A percentile compares a stretch with the other conserved stretches of the same genome.
These are phyloP conservation scores for Fusarium subtropicale DNA, from an alignment of 2,329 filamentous ascomycete genomes.

Conservation along the genomic window DNA sequence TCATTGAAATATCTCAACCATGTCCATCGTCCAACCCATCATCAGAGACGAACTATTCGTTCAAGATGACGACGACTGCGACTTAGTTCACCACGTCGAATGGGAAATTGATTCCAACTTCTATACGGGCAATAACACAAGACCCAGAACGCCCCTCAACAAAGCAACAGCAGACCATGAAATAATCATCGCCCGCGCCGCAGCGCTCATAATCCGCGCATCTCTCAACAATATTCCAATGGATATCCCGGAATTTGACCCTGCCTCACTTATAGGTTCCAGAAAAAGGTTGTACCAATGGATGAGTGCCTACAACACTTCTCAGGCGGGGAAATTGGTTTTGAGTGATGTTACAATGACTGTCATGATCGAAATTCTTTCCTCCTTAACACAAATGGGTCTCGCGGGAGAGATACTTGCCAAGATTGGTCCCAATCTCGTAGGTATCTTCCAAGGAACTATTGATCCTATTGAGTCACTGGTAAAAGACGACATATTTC, in stretches of 20 bases:
- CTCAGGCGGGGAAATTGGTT: background rate
- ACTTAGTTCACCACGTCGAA: conserved; percentile 13
- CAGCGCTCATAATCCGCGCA: conserved; percentile 25
- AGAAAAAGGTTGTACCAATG: conserved; percentile 4
- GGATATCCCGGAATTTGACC: conserved; percentile 17
- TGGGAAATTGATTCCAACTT: conserved; percentile 23
- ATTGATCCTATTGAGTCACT: conserved; percentile 1
- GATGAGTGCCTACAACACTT: conserved; percentile 8
- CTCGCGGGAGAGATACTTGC: conserved; percentile 21
- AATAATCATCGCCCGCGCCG: conserved; percentile 16
- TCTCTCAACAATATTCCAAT: conserved; percentile 17
- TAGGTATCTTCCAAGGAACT: background rate
- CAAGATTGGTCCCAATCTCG: conserved; percentile 20
- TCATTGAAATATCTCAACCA: background rate
- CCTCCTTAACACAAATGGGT: conserved; percentile 14
- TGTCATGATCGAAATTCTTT: conserved; percentile 23
- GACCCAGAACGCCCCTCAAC: background rate
- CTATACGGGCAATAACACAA: background rate
- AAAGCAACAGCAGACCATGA: conserved; percentile 19
- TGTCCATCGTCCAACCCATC: conserved; percentile 20
- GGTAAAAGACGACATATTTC: background rate
- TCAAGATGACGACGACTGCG: conserved; percentile 5
- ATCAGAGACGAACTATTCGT: conserved; percentile 3
- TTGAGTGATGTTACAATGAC: conserved; percentile 20
- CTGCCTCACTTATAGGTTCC: background rate